phyloP scores from a whole-genome alignment of 2,329 filamentous ascomycete genomes.

The Setomelanomma holmii region DNA sequence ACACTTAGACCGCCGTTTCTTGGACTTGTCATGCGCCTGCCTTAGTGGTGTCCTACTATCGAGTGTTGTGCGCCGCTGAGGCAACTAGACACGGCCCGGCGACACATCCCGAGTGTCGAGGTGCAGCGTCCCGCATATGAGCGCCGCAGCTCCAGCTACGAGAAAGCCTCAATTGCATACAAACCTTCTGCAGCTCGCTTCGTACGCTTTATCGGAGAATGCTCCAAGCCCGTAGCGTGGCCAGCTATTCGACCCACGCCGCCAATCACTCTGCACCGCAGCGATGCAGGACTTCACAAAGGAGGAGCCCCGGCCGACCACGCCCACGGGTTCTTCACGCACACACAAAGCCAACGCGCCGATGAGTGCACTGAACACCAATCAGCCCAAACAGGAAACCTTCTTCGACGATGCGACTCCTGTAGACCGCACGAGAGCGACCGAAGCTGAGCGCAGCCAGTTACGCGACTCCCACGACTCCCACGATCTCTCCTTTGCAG shows the following conservation, averaged over 20 bases:
- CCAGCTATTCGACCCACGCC: constrained; percentile 23
- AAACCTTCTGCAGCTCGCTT: constrained; percentile 9
- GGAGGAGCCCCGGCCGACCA: constrained; percentile 34
- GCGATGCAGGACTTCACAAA: constrained; percentile 34
- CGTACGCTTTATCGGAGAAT: constrained; percentile 31
- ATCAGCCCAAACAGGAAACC: constrained; percentile 35
- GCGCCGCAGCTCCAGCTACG: not conserved
- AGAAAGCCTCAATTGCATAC: constrained; percentile 9
- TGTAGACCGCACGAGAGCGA: constrained; percentile 31
- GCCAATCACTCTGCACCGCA: constrained; percentile 14
- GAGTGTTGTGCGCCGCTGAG: not conserved
- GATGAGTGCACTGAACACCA: constrained; percentile 43
- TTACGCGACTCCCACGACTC: constrained; percentile 69
- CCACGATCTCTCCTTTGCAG: constrained; percentile 84
- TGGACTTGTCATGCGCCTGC: constrained; percentile 29
- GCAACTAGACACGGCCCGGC: not conserved
- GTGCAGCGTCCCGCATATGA: constrained; percentile 5
- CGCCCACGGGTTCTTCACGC: constrained; percentile 37
- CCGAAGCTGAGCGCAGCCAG: constrained; percentile 22
- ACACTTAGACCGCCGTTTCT: constrained; percentile 24
- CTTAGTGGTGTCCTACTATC: constrained; percentile 2
- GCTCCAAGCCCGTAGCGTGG: constrained; percentile 30
- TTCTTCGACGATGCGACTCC: constrained; percentile 48
- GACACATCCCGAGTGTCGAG: constrained; percentile 9
- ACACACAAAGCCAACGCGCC: constrained; percentile 27